These are phyloP conservation scores for Candida pseudofarinosa DNA, from an alignment of 805 yeast genomes.

Conservation along the genomic window DNA sequence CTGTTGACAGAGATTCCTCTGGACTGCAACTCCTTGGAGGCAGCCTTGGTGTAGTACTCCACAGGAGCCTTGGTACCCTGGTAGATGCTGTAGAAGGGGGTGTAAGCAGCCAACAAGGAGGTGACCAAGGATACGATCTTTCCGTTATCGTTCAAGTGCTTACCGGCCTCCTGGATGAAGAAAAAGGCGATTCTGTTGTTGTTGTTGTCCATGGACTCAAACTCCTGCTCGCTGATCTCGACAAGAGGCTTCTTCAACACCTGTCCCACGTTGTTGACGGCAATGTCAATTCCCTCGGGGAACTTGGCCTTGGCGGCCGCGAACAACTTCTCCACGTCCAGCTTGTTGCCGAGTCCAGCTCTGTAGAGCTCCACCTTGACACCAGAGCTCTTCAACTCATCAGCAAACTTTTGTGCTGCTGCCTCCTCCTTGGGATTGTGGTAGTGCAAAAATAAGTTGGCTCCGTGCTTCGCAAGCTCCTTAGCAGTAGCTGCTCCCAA, in stretches of 20 bases:
- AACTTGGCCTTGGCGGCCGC: conserved; percentile 39
- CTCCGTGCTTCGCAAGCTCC: conserved; percentile 54
- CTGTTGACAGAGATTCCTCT: conserved; percentile 49
- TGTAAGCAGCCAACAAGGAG: conserved; percentile 62
- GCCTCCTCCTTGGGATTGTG: conserved; percentile 41
- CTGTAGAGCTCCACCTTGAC: conserved; percentile 41
- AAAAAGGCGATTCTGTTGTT: conserved; percentile 61
- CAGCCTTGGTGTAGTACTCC: conserved; percentile 48
- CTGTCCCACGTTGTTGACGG: conserved; percentile 65
- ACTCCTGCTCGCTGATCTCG: conserved; percentile 53
- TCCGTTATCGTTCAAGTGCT: conserved; percentile 48
- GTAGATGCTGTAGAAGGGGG: conserved; percentile 47
- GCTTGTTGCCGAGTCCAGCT: conserved; percentile 41
- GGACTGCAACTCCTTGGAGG: conserved; percentile 49
- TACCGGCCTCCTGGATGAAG: conserved; percentile 55
- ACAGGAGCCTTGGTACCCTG: conserved; percentile 59
- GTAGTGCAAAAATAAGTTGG: conserved; percentile 51
- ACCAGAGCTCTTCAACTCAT: conserved; percentile 27
- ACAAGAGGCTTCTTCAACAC: conserved; percentile 58
- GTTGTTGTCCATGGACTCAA: conserved; percentile 47
- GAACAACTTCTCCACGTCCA: conserved; percentile 43
- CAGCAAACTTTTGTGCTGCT: conserved; percentile 32
- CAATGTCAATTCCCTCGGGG: conserved; percentile 52
- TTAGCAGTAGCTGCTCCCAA: conserved; percentile 51
- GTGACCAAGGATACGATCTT: conserved; percentile 56